Evolutionary conservation across 2,329 filamentous ascomycete genomes (phyloP).

Genomic region (Fusarium sarcochroum): DNA sequence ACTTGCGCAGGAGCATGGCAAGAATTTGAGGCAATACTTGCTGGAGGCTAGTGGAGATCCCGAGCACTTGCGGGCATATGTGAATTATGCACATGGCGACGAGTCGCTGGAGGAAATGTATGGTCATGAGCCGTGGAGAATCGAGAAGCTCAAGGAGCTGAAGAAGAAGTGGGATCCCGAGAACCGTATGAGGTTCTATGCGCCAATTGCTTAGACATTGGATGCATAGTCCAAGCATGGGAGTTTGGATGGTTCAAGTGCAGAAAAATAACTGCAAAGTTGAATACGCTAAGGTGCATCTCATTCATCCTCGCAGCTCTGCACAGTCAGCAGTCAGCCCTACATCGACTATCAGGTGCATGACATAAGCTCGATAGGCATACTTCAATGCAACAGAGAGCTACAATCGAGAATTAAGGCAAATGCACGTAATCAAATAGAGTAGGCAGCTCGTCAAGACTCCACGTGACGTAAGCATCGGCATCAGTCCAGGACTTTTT

Average conservation of each 20-base stretch:
- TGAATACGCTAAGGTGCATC: no score
- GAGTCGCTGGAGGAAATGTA: constrained; percentile 28
- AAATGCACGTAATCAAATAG: background rate
- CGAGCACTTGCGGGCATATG: constrained; percentile 26
- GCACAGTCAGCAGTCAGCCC: no score
- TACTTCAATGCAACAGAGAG: no score
- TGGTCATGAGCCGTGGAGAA: constrained; percentile 52
- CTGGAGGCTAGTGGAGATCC: constrained; percentile 23
- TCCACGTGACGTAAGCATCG: constrained; percentile 25
- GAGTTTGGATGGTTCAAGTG: no score
- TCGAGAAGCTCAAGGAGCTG: constrained; percentile 58
- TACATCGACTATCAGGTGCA: no score
- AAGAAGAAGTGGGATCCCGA: constrained; percentile 64
- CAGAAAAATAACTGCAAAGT: no score
- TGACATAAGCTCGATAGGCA: no score
- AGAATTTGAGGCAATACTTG: constrained; percentile 17
- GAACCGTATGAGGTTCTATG: constrained; percentile 47
- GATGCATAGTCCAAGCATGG: no score
- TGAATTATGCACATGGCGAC: constrained; percentile 38
- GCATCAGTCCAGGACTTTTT: background rate
- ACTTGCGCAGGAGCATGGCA: constrained; percentile 24
- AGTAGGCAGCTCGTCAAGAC: background rate
- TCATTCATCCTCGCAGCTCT: no score
- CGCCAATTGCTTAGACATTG: constrained; percentile 34
- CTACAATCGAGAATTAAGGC: no score